These are phyloP conservation scores for Diutina mesorugosa DNA, from an alignment of 1,139 yeast species.

Conservation along the genomic window DNA sequence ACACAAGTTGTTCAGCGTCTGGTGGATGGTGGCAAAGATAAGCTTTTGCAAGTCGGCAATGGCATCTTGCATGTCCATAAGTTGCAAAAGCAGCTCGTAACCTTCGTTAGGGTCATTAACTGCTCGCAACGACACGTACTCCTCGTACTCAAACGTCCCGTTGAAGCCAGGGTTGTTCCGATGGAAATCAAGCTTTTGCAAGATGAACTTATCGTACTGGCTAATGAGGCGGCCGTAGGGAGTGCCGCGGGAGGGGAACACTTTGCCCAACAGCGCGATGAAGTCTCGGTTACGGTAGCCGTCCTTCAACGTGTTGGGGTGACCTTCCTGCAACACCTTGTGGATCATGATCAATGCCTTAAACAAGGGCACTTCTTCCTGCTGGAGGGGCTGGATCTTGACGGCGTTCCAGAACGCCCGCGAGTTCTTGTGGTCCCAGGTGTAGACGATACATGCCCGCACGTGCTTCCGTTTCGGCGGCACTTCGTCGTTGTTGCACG, in stretches of 20 bases:
- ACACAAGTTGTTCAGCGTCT: conserved; percentile 60
- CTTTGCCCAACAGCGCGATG: conserved; percentile 26
- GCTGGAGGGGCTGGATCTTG: conserved; percentile 68
- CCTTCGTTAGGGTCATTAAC: conserved; percentile 95
- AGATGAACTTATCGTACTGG: conserved; percentile 56
- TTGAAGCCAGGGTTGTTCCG: conserved; percentile 79
- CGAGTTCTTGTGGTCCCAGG: conserved; percentile 91
- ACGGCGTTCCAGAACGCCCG: conserved; percentile 80
- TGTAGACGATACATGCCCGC: conserved; percentile 82
- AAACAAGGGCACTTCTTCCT: conserved; percentile 73
- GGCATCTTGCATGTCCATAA: conserved; percentile 78
- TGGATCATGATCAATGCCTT: conserved; percentile 84
- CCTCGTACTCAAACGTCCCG: conserved; percentile 94
- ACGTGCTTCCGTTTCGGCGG: conserved; percentile 97
- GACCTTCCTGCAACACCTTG: conserved; percentile 95
- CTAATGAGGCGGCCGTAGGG: conserved; percentile 66
- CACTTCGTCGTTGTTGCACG: conserved; percentile 73
- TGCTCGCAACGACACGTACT: conserved; percentile 75
- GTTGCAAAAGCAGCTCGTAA: conserved; percentile 74
- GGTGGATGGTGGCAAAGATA: conserved; percentile 62
- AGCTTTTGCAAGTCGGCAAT: conserved; percentile 71
- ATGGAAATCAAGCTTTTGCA: conserved; percentile 73
- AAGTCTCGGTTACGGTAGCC: conserved; percentile 58
- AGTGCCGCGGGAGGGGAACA: conserved; percentile 24
- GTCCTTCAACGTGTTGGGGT: conserved; percentile 70